Evolutionary conservation across 495 filamentous ascomycete species (phyloP), one percentile per base, ranked within the genome.

Genomic region (Aspergillus biplanus): DNA sequence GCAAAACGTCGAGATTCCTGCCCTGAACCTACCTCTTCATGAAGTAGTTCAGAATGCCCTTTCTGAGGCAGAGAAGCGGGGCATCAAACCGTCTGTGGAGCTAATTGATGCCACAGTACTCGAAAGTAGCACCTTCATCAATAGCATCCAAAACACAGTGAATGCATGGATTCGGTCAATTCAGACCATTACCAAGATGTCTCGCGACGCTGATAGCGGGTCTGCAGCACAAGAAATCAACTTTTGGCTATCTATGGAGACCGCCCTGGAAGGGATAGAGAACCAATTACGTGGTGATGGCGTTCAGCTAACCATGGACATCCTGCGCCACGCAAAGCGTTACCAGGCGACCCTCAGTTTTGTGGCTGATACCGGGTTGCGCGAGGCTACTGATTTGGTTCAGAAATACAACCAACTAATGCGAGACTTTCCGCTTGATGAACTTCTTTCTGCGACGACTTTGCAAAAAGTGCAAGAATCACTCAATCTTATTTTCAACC

Each of bases 91-190:
- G 15, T 85, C 87, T 0, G 81, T 91, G 18, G 93, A 97, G 42
- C 70, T 92, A 55, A 90, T 99, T 56, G 89, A 92, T 33, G 63
- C 84, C 5, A 73, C 81, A 4, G 79, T 94, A 27, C 79, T 97
- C 27, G 83, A 89, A 46, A 95, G 96, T 75, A 96, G 90, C 73
- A 86, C 86, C 12, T 96, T 98, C 66, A 86, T 97, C 58, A 99
- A 99, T 73, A 93, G 89, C 63, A 82, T 99, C 33, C 96, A 98
- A 71, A 89, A 90, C 57, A 93, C 86, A 13, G 95, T 97, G 52
- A 98, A 97, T 78, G 86, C 87, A 65, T 99, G 95, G 95, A 97
- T 97, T 75, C 92, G 96, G 78, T 96, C 93, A 9, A 98, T 99
- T 63, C 93, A 96, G 75, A 89, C 90, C n/a, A 93, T 97, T 70